Evolutionary conservation across 106 monocot genomes (phyloP), one percentile per base, ranked within the genome.

Genomic region (Dactylorhiza incarnata): DNA sequence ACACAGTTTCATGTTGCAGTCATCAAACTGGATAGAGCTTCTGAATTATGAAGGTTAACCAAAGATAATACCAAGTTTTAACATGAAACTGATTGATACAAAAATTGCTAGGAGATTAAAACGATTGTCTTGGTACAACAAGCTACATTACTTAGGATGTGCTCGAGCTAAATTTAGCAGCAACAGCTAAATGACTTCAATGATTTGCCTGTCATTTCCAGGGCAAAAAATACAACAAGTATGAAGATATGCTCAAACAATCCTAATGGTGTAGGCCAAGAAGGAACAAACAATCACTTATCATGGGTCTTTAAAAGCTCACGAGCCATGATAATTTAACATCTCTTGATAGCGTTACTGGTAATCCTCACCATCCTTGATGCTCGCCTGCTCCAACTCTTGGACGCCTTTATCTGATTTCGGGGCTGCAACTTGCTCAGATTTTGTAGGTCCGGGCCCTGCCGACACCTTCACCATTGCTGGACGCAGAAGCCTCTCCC

Each of bases 381-480:
- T 54, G 44, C 56, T 81, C 5, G 76, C 79, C 68, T 79, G 67
- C 24, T 74, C 72, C 14, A 58, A 49, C 19, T 79, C 90, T 46
- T 44, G 75, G 9, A 23, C 61, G 58, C 56, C 82, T 49, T 83
- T 78, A 19, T 61, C 83, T 16, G 46, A 61, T 69, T 46, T 52
- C 0, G 53, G 12, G 17, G 52, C 37, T n/a, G n/a, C 78, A 20
- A 43, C 71, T 22, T 80, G 85, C 26, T 70, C 78, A 8, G 81
- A 11, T 48, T 92, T 95, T 55, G 78, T 85, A 55, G 95, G 92
- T 7, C 95, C 95, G 17, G 95, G 95, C 9, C 95, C 95, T 48
- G 92, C 84, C 46, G 95, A 92, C 6, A 92, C 95, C 86, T 95
- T 95, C 75, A 95, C 95, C 95, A 92, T 92, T 0, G 95, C 68